phyloP scores from a whole-genome alignment of 352 stramenopile species.

The Hyphochytrium catenoides region DNA sequence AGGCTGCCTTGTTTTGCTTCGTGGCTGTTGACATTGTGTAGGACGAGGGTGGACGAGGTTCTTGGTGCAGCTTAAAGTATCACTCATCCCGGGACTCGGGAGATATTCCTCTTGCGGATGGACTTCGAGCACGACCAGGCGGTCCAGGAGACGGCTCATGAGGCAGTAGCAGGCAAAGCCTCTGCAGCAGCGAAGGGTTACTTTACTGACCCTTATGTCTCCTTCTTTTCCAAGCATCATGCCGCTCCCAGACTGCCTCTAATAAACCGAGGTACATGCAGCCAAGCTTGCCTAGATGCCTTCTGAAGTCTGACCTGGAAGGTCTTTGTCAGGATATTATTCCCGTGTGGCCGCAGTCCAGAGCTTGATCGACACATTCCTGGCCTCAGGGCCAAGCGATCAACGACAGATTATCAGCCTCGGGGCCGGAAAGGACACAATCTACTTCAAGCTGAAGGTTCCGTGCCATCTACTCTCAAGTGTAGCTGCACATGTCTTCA shows the following conservation, averaged over 20 bases:
- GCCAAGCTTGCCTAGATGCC: too few species aligned
- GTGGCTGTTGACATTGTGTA: too few species aligned
- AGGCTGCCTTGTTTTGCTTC: too few species aligned
- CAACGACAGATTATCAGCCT: conserved; percentile 52
- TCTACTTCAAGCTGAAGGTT: conserved; percentile 48
- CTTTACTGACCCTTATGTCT: conserved; percentile 40
- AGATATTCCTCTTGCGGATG: too few species aligned
- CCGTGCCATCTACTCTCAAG: too few species aligned
- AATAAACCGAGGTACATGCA: conserved; percentile 66
- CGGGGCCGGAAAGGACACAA: conserved; percentile 46
- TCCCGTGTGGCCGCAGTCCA: conserved; percentile 42
- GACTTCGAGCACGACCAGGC: conserved; percentile 31
- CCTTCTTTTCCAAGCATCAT: conserved; percentile 43
- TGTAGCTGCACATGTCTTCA: too few species aligned
- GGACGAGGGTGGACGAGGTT: too few species aligned
- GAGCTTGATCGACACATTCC: conserved; percentile 31
- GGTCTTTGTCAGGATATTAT: too few species aligned
- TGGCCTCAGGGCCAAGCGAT: conserved; percentile 7
- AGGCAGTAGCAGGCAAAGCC: conserved; percentile 57
- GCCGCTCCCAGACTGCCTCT: conserved; percentile 54
- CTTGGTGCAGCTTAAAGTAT: too few species aligned
- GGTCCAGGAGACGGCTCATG: conserved; percentile 46
- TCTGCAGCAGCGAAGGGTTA: conserved; percentile 47
- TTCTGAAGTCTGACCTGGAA: too few species aligned
- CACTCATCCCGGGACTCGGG: too few species aligned